A percentile compares a stretch with the other conserved stretches of the same genome.
Evolutionary conservation across 139 green algal species (phyloP).

Genomic region (Picochlorum sp.): DNA sequence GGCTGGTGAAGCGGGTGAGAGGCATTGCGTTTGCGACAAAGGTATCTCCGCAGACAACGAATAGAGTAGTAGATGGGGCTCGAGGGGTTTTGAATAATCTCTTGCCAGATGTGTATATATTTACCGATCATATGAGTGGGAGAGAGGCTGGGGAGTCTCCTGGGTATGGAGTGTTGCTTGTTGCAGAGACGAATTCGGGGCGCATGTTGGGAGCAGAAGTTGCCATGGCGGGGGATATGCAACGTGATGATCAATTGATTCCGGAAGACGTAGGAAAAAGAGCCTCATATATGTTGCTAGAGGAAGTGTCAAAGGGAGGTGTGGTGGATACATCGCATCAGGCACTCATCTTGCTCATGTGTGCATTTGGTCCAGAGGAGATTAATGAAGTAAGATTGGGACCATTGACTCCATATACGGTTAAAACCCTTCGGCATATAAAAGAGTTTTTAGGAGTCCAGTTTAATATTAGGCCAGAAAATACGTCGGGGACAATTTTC

Average conservation of each 20-base stretch:
- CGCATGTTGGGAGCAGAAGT: constrained; percentile 72
- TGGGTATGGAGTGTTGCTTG: constrained; percentile 87
- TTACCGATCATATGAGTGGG: constrained; percentile 88
- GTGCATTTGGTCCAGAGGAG: constrained; percentile 78
- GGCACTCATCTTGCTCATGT: constrained; percentile 74
- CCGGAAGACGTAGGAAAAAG: constrained; percentile 79
- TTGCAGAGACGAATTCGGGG: constrained; percentile 92
- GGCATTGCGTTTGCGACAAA: constrained; percentile 85
- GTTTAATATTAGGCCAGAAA: constrained; percentile 82
- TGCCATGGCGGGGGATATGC: not conserved
- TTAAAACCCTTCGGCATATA: constrained; percentile 78
- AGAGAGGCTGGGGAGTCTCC: constrained; percentile 60
- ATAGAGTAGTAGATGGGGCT: constrained; percentile 82
- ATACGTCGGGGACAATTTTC: constrained; percentile 79
- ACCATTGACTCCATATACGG: constrained; percentile 75
- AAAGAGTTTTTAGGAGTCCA: constrained; percentile 84
- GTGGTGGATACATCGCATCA: constrained; percentile 79
- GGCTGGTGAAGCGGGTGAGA: constrained; percentile 90
- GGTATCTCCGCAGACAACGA: constrained; percentile 71
- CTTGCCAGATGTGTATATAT: constrained; percentile 96
- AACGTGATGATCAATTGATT: constrained; percentile 34
- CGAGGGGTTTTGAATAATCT: constrained; percentile 84
- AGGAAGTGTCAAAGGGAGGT: constrained; percentile 81
- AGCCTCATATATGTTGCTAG: constrained; percentile 70
- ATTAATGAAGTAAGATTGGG: constrained; percentile 76